Percentiles rank a stretch among this genome's conserved stretches.
Evolutionary conservation across 345 rosid genomes (phyloP).

Genomic region (Bretschneidera sinensis): DNA sequence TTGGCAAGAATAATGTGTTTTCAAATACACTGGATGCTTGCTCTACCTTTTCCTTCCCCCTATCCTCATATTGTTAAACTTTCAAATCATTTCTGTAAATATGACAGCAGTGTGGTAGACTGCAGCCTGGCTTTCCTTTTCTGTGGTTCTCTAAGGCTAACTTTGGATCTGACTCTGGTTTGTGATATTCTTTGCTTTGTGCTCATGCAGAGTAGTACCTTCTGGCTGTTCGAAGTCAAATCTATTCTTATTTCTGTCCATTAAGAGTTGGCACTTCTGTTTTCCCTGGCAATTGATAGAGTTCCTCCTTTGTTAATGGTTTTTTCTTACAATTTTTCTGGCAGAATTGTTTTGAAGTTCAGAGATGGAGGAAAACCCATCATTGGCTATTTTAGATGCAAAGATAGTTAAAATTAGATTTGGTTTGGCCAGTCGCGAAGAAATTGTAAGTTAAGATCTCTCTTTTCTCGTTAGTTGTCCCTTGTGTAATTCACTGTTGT

Average conservation of each 20-base stretch:
- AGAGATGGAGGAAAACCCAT: conserved; percentile 53
- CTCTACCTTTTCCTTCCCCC: no score
- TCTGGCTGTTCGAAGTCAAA: no score
- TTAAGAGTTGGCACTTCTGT: not conserved
- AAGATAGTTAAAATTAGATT: conserved; percentile 67
- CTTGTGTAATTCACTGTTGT: conserved; percentile 1
- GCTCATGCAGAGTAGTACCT: no score
- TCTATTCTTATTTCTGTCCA: not conserved
- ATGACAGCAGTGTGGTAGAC: no score
- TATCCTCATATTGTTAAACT: no score
- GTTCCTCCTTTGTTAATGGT: not conserved
- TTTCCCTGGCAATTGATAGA: not conserved
- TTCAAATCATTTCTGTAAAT: no score
- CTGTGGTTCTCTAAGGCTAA: no score
- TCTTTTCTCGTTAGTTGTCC: not conserved
- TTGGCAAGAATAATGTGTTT: no score
- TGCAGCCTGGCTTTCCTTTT: no score
- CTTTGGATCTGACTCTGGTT: no score
- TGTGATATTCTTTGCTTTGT: no score
- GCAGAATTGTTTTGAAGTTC: not conserved
- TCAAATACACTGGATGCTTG: no score
- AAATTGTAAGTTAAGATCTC: conserved; percentile 59
- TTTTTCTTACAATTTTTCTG: not conserved
- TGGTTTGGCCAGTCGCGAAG: conserved; percentile 58
- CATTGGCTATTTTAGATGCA: conserved; percentile 43